A percentile compares a stretch with the other conserved stretches of the same genome.
These are phyloP conservation scores for Eleusine indica DNA, from an alignment of 176 grass and related monocot genomes.

Conservation along the genomic window DNA sequence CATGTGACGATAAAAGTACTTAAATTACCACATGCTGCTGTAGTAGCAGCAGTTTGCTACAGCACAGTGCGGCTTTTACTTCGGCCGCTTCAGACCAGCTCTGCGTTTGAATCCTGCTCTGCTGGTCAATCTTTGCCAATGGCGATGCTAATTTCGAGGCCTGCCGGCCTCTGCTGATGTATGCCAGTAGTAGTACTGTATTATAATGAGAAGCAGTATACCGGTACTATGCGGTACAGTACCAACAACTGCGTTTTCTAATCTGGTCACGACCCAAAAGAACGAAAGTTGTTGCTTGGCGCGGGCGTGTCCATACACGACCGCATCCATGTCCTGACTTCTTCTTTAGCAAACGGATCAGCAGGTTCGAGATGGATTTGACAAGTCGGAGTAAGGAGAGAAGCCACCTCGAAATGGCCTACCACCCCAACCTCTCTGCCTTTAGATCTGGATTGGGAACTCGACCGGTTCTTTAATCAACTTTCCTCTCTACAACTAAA, in stretches of 20 bases:
- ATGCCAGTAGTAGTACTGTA: neutral
- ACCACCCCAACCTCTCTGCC: neutral
- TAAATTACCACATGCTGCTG: neutral
- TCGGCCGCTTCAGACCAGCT: neutral
- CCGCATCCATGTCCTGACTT: neutral
- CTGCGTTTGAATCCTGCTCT: neutral
- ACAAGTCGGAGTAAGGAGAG: neutral
- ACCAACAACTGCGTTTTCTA: neutral
- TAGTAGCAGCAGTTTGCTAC: neutral
- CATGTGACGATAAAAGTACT: no score
- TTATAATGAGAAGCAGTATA: no score
- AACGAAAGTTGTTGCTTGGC: neutral
- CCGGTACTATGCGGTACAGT: no score
- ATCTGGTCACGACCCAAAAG: neutral
- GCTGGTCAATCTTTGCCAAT: neutral
- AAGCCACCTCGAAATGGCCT: neutral
- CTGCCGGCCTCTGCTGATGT: neutral
- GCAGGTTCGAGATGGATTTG: conserved; percentile 14
- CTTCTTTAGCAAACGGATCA: neutral
- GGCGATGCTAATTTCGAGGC: neutral
- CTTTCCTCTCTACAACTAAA: no score
- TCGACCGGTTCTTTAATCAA: neutral
- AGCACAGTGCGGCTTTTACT: neutral
- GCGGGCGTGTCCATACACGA: neutral
- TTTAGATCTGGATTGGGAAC: neutral